Conservation (phyloP, 495 filamentous ascomycete genomes). For the Cenococcum geophilum region DNA sequence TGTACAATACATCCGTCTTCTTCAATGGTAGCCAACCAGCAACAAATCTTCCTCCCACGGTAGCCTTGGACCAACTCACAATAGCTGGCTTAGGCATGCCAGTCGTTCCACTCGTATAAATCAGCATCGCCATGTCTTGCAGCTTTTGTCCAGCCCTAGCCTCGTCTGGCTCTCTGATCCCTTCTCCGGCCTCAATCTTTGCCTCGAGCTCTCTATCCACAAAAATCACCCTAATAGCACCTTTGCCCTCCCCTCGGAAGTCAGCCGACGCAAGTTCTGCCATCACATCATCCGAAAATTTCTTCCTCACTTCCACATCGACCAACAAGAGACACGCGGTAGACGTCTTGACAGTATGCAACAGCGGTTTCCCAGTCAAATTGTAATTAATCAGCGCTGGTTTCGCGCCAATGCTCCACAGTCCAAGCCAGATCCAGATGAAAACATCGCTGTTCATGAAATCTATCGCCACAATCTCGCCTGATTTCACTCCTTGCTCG, state of each 20-base stretch:
- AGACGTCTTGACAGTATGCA: slow-evolving; percentile 71
- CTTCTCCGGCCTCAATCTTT: slow-evolving; percentile 15
- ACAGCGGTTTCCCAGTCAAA: slow-evolving; percentile 63
- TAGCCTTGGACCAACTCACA: slow-evolving; percentile 67
- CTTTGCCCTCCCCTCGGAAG: slow-evolving; percentile 43
- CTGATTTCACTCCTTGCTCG: slow-evolving; percentile 59
- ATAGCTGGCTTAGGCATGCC: slow-evolving; percentile 89
- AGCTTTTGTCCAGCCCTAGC: slow-evolving; percentile 15
- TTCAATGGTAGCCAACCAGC: slow-evolving; percentile 53
- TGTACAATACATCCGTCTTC: slow-evolving; percentile 68
- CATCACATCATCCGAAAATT: slow-evolving; percentile 46
- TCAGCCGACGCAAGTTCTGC: slow-evolving; percentile 28
- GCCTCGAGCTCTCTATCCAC: slow-evolving; percentile 54
- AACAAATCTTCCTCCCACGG: slow-evolving; percentile 50
- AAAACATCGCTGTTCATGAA: slow-evolving; percentile 81
- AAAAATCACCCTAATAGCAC: slow-evolving; percentile 55
- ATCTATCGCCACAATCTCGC: slow-evolving; percentile 82
- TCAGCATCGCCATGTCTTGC: slow-evolving; percentile 36
- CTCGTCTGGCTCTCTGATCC: slow-evolving; percentile 21
- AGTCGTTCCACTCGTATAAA: slow-evolving; percentile 35
- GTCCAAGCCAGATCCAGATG: slow-evolving; percentile 73
- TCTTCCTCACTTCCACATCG: slow-evolving; percentile 59
- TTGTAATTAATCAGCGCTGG: slow-evolving; percentile 98
- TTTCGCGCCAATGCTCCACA: slow-evolving; percentile 83
- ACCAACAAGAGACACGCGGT: slow-evolving; percentile 66